These are phyloP conservation scores for Clarireedia homoeocarpa DNA, from an alignment of 2,329 filamentous ascomycete genomes.

Conservation along the genomic window DNA sequence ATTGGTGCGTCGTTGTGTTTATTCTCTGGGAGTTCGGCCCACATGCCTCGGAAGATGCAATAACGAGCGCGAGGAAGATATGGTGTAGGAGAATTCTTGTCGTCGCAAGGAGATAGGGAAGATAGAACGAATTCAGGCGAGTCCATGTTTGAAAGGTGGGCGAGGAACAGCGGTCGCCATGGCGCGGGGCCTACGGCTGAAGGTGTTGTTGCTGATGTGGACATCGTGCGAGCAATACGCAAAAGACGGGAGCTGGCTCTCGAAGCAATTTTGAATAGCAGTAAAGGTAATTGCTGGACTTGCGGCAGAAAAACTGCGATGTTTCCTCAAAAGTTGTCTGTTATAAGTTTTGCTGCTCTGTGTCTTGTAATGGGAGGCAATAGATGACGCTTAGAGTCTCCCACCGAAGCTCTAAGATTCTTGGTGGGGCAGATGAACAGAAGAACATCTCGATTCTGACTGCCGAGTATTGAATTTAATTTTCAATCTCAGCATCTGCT, in stretches of 20 bases:
- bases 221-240: constrained; percentile 27
- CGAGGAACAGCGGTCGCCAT: constrained; percentile 29
- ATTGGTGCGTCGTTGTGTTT: constrained; percentile 62
- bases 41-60: constrained; percentile 82
- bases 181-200: constrained; percentile 22
- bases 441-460: too few relatives aligned
- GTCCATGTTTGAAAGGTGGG: constrained; percentile 30
- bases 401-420: too few relatives aligned
- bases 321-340: too few relatives aligned
- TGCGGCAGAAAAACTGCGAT: neutral
- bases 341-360: too few relatives aligned
- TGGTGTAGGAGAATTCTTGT: constrained; percentile 30
- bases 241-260: constrained; percentile 20
- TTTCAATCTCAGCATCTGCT: too few relatives aligned
- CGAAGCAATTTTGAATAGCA: constrained; percentile 26
- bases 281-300: neutral
- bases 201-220: constrained; percentile 20
- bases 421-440: too few relatives aligned
- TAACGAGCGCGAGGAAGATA: constrained; percentile 55
- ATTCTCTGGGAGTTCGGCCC: constrained; percentile 64
- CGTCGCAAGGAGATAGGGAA: constrained; percentile 36
- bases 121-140: constrained; percentile 34
- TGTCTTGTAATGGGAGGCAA: too few relatives aligned
- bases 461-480: too few relatives aligned
- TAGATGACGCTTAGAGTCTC: too few relatives aligned